Base-by-base conservation (phyloP, 257 asterid species). In the Striga asiatica region DNA sequence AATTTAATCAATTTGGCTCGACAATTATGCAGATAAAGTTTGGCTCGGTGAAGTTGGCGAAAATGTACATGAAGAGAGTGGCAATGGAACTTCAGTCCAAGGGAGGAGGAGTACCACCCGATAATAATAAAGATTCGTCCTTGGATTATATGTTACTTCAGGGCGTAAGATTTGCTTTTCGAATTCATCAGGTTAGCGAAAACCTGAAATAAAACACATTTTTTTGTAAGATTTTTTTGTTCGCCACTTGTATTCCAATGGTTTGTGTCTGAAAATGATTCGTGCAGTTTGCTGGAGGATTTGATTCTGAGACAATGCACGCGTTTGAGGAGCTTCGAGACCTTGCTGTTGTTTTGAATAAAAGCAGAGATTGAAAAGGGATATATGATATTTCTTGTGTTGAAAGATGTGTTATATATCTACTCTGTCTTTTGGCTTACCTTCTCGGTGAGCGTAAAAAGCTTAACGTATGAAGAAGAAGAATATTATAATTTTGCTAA, bases 241-340 rank as follows among this genome's bases (percentile, higher is more conserved):
- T 14, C 51, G 41, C 29, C 17, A 3, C 7, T 20, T 29, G 14
- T 28, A 28, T 48, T 14, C 31, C 46, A 16, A 58, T 32, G 58
- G n/a, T 0, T 13, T 34, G 8, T 38, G 12, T 14, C 32, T 22
- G 4, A 13, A 5, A 62, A 24, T 18, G 39, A 54, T 2, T 35
- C 50, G 14, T 63, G 75, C 95, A 88, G 95, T 89, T 89, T 74
- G 97, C 97, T 3, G 95, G 97, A 77, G 97, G 97, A 42, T 85
- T 89, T 70, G 97, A 89, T 71, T 79, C 89, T 0, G 97, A 89
- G 64, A 89, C 95, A 1, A 89, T 89, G 97, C 87, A 77, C 31
- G 94, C 95, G 8, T 89, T 89, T 55, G 97, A 89, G 81, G 95
- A 85, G 74, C 93, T 89, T 29, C 80, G 95, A 37, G 82, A 79